These are phyloP conservation scores for Epichloe brachyelytri DNA, from an alignment of 2,329 filamentous ascomycete genomes.

Conservation along the genomic window DNA sequence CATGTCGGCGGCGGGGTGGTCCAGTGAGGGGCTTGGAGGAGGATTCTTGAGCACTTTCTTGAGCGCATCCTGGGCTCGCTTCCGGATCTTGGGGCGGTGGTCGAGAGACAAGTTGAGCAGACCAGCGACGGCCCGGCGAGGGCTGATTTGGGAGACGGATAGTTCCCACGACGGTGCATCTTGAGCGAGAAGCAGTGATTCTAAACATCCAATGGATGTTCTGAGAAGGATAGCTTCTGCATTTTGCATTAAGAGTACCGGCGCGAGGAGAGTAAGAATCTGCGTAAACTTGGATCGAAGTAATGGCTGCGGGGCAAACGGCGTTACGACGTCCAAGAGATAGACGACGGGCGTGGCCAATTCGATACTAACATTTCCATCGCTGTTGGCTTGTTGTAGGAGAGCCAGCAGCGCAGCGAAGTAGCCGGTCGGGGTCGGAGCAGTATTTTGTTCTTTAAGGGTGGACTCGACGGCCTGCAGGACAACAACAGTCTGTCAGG, in stretches of 20 bases:
- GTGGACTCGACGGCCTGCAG: constrained; percentile 88
- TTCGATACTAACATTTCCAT: constrained; percentile 63
- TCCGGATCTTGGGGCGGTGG: constrained; percentile 82
- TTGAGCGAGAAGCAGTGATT: constrained; percentile 82
- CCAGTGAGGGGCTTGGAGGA: constrained; percentile 85
- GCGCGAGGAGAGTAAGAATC: constrained; percentile 77
- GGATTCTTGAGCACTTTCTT: constrained; percentile 71
- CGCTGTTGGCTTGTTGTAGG: constrained; percentile 61
- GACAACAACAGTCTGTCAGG: constrained; percentile 61
- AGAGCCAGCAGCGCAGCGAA: constrained; percentile 90
- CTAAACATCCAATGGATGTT: constrained; percentile 83
- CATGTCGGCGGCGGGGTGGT: constrained; percentile 92
- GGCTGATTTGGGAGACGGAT: constrained; percentile 68
- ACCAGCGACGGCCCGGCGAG: constrained; percentile 75
- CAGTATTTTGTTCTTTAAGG: constrained; percentile 73
- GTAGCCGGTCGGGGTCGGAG: constrained; percentile 78
- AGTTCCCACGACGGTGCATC: constrained; percentile 82
- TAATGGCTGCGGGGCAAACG: constrained; percentile 70
- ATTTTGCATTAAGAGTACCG: constrained; percentile 65
- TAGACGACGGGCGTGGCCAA: constrained; percentile 81
- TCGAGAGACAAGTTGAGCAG: constrained; percentile 77
- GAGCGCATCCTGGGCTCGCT: constrained; percentile 81
- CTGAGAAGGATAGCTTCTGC: constrained; percentile 78
- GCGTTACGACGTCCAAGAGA: constrained; percentile 83
- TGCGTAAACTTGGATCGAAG: constrained; percentile 91